phyloP scores from a whole-genome alignment of 2,329 filamentous ascomycete genomes.

The Penicillium sp. region DNA sequence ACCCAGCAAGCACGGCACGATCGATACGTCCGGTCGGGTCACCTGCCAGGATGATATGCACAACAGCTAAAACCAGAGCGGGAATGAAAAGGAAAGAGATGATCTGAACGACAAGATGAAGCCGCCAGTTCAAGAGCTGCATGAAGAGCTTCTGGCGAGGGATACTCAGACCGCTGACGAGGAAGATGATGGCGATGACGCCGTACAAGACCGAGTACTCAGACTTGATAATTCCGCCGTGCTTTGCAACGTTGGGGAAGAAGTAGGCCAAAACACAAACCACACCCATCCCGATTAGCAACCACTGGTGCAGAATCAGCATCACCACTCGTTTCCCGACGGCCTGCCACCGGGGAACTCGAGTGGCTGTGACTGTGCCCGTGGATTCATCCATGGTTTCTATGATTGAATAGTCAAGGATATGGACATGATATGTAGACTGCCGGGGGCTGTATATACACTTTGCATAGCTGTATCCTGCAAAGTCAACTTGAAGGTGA shows the following conservation, averaged over 20 bases:
- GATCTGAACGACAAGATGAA: constrained; percentile 69
- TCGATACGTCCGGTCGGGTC: constrained; percentile 57
- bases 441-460: background rate
- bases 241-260: constrained; percentile 56
- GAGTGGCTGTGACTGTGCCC: background rate
- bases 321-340: constrained; percentile 22
- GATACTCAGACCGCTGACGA: constrained; percentile 72
- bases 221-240: constrained; percentile 45
- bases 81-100: constrained; percentile 71
- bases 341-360: constrained; percentile 10
- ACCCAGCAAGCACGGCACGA: constrained; percentile 67
- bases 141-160: constrained; percentile 63
- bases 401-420: background rate
- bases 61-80: constrained; percentile 61
- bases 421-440: background rate
- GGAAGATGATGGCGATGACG: constrained; percentile 70
- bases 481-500: background rate
- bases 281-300: constrained; percentile 64
- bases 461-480: background rate
- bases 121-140: constrained; percentile 68
- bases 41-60: constrained; percentile 56
- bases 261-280: constrained; percentile 58
- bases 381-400: constrained; percentile 11
- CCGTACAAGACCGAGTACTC: constrained; percentile 65
- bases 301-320: constrained; percentile 62